Evolutionary conservation across 257 asterid genomes (phyloP), one percentile per base, ranked within the genome.

Genomic region (Nicotiana paniculata): DNA sequence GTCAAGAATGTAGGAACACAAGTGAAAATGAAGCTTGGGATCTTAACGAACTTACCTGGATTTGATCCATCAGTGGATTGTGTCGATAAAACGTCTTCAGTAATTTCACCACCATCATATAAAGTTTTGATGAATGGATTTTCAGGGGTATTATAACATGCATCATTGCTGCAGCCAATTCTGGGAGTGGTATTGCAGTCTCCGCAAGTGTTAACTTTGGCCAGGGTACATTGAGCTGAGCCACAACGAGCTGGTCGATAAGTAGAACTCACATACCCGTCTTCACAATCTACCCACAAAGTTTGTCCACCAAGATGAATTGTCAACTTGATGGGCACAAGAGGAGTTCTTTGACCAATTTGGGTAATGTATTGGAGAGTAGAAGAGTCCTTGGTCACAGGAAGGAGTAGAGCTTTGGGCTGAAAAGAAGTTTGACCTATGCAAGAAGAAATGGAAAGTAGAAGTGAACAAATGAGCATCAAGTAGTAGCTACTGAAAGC

Each of bases 271-370:
- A 66, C 59, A 21, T 80, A 86, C 75, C 66, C 78, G 18, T 63
- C 75, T 1, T 83, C 84, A 15, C 89, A 84, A 57, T 86, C 89
- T 3, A 84, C 89, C 87, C 89, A 86, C 17, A 84, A 33, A 55
- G 62, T 81, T 57, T 84, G 84, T 43, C 89, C 89, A 3, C 89
- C 87, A 32, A 86, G 84, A 57, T 86, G 86, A 3, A 86, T 59
- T 10, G 84, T 79, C 3, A 86, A 75, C 28, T 79, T 84, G 6
- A 86, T 64, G 3, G 84, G 75, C 16, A 84, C 83, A 5, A 82
- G 78, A 4, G 87, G 89, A 54, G 89, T 86, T 82, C 87, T 86
- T 79, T 84, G 87, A 39, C 66, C 67, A 39, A 84, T 70, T 18
- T 80, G 84, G 3, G 87, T 79, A 30, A 66, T 37, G 80, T 86